Conservation (phyloP, 805 yeast species). For the Lipomyces anomalus region DNA sequence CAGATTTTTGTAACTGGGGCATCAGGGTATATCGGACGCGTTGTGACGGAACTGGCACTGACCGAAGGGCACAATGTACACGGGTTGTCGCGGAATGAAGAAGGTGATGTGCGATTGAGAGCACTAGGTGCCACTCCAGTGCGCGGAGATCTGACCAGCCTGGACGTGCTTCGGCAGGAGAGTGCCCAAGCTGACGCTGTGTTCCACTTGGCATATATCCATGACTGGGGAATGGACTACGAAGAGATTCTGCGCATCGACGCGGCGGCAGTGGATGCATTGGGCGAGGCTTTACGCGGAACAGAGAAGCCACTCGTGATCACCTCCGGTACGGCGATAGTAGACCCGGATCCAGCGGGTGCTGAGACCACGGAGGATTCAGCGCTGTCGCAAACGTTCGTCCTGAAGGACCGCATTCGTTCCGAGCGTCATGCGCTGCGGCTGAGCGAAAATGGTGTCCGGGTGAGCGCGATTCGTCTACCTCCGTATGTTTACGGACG, state of each 20-base stretch:
- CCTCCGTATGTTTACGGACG: constrained; percentile 13
- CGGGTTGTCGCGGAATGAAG: constrained; percentile 3
- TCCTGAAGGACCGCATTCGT: constrained; percentile 1
- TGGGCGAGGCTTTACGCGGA: constrained; percentile 31
- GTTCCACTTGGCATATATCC: constrained; percentile 37
- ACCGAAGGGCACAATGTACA: constrained; percentile 2
- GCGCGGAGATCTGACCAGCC: constrained; percentile 32
- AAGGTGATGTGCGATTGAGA: constrained; percentile 4
- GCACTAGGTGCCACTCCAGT: constrained; percentile 30
- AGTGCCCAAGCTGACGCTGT: constrained; percentile 36
- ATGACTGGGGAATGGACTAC: constrained; percentile 29
- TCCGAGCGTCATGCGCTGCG: constrained; percentile 9
- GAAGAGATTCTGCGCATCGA: constrained; percentile 28
- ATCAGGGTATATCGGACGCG: constrained; percentile 6
- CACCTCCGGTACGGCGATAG: constrained; percentile 28
- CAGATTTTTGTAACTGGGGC: constrained; percentile 7
- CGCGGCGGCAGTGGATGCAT: constrained; percentile 29
- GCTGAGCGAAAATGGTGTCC: constrained; percentile 6
- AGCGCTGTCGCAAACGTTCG: background rate
- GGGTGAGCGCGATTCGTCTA: constrained; percentile 6
- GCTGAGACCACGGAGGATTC: constrained; percentile 18
- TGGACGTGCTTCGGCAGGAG: constrained; percentile 30
- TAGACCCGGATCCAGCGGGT: constrained; percentile 11
- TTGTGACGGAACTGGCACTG: constrained; percentile 5
- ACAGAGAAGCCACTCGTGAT: constrained; percentile 31